Base-by-base conservation (phyloP, 352 stramenopile species). In the Phytophthora constricta region DNA sequence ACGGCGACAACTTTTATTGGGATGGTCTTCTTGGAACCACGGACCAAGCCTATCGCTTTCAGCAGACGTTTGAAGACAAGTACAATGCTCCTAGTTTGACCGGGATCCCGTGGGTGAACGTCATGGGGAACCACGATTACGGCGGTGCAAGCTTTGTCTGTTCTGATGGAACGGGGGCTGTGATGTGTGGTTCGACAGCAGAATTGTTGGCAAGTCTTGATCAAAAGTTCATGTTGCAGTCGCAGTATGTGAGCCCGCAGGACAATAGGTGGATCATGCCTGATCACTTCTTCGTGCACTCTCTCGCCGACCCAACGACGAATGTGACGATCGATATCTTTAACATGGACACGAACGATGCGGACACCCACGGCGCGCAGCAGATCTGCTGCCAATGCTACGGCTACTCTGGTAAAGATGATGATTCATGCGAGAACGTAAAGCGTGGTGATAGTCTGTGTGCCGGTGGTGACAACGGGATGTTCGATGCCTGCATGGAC, bases 81-180 rank as follows among this genome's bases (percentile, higher is more conserved):
- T 93, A 90, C 69, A 70, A 66, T 19, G 69, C 69, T 5, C 19
- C 62, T 0, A 75, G 75, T 17, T 79, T 95, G 34, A n/a, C 60
- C 4, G 79, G 65, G 10, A 89, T 95, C 22, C 86, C 86, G 17
- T 95, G 86, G 88, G 73, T 95, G n/a, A 95, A 90, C 31, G 84
- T 95, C 37, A 79, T 93, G 69, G 88, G 88, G 37, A 96, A 96
- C 68, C 88, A 95, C 62, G 88, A 96, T 70, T 93, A 95, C 34
- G 86, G 88, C 45, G 88, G 88, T 5, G 80, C 84, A 4, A 91
- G 83, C 26, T 96, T 80, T 55, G 76, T 92, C n/a, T 96, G 88
- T 47, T 75, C 80, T 5, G 54, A 65, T n/a, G 76, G 74, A 10
- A 78, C 74, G 9, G 39, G 64, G 17, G 75, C 76, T 1, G 65